Percentiles rank a stretch among this genome's conserved stretches.
phyloP scores from a whole-genome alignment of 305 asterid genomes.

The Plantago lanceolata region DNA sequence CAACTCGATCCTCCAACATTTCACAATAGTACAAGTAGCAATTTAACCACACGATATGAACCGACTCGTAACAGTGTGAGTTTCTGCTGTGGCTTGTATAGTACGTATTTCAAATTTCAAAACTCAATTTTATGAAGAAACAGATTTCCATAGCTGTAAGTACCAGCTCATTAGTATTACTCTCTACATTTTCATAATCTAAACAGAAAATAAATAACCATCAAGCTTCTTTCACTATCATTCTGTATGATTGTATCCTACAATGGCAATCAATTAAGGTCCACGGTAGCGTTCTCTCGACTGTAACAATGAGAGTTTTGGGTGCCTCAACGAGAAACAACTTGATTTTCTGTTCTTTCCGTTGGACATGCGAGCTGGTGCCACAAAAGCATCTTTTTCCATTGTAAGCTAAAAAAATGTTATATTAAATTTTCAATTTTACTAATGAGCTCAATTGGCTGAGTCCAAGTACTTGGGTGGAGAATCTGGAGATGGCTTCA shows the following conservation, averaged over 20 bases:
- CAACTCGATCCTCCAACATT: too few relatives aligned
- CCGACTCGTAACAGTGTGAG: too few relatives aligned
- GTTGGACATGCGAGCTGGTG: constrained; percentile 35
- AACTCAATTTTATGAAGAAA: not conserved
- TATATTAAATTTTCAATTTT: too few relatives aligned
- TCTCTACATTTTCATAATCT: not conserved
- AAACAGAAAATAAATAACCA: too few relatives aligned
- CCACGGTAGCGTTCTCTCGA: constrained; percentile 39
- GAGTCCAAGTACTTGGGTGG: constrained; percentile 49
- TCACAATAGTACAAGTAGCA: too few relatives aligned
- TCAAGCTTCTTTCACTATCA: not conserved
- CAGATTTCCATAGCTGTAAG: not conserved
- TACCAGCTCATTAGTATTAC: not conserved
- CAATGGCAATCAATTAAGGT: constrained; percentile 57
- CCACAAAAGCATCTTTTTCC: constrained; percentile 40
- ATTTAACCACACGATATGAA: too few relatives aligned
- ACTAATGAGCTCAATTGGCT: constrained; percentile 24
- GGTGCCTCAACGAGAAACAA: constrained; percentile 48
- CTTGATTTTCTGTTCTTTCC: constrained; percentile 38
- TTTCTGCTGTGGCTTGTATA: too few relatives aligned
- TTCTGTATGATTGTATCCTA: not conserved
- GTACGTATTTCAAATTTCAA: not conserved
- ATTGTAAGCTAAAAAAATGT: constrained; percentile 33
- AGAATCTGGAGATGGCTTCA: constrained; percentile 29
- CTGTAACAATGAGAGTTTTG: constrained; percentile 44